A percentile compares a stretch with the other conserved stretches of the same genome.
Conservation (phyloP, 2,329 filamentous ascomycete species). For the Botrytis hyacinthi region DNA sequence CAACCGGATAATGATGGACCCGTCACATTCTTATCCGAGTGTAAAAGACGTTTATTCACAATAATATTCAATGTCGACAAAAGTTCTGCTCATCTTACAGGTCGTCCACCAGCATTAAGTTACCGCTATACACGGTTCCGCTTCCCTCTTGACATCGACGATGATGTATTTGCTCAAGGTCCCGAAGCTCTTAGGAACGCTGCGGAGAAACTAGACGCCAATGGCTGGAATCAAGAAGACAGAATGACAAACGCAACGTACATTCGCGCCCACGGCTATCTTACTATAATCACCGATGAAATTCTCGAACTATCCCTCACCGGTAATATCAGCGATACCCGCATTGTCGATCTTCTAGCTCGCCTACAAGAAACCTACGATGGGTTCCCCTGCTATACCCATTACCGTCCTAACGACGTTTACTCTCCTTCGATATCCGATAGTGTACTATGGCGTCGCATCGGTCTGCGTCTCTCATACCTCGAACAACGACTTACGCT, state of each 20-base stretch:
- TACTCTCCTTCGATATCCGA: constrained; percentile 40
- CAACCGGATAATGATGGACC: constrained; percentile 26
- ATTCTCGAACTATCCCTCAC: constrained; percentile 53
- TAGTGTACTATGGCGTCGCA: constrained; percentile 45
- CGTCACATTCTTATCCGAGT: constrained; percentile 40
- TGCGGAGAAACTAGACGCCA: constrained; percentile 44
- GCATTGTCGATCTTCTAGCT: constrained; percentile 27
- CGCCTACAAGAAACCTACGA: constrained; percentile 41
- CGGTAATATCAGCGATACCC: constrained; percentile 29
- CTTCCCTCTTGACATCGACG: constrained; percentile 53
- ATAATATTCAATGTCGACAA: constrained; percentile 49
- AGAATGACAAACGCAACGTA: constrained; percentile 47
- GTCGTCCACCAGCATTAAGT: constrained; percentile 52
- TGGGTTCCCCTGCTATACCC: constrained; percentile 38
- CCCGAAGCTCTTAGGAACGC: constrained; percentile 42
- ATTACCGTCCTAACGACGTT: constrained; percentile 43
- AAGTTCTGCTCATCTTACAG: constrained; percentile 50
- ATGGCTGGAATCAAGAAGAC: constrained; percentile 53
- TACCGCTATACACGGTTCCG: constrained; percentile 54
- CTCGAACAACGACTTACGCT: constrained; percentile 59
- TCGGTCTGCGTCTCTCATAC: constrained; percentile 49
- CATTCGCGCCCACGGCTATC: constrained; percentile 46
- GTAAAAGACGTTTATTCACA: constrained; percentile 40
- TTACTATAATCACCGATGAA: constrained; percentile 55
- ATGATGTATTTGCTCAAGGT: constrained; percentile 48